A percentile compares a stretch with the other conserved stretches of the same genome.
Evolutionary conservation across 176 grass and related monocot species (phyloP).

Genomic region (Ananas comosus): DNA sequence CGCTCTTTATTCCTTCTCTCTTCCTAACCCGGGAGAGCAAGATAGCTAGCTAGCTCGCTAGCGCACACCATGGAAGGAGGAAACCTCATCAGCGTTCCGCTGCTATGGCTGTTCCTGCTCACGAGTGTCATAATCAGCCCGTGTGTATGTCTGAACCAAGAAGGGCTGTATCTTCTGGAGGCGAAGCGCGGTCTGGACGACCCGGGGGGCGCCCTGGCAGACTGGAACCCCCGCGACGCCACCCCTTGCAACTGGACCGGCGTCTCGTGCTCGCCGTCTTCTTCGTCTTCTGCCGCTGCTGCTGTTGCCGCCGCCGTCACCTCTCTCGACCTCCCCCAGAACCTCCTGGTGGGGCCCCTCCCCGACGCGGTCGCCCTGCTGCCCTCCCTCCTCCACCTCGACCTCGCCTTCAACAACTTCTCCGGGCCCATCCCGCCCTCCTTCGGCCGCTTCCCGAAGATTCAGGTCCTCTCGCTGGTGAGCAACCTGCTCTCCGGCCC

Average conservation of each 20-base stretch:
- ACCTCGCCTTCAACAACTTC: slow-evolving; percentile 62
- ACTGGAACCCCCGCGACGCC: slow-evolving; percentile 39
- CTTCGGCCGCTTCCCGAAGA: slow-evolving; percentile 39
- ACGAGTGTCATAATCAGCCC: background rate
- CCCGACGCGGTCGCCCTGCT: slow-evolving; percentile 42
- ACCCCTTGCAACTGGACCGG: slow-evolving; percentile 68
- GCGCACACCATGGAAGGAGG: background rate
- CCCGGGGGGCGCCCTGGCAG: background rate
- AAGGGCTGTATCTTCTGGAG: slow-evolving; percentile 41
- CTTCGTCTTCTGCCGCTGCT: background rate
- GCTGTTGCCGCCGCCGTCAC: too few species aligned
- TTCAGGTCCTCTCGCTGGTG: slow-evolving; percentile 47
- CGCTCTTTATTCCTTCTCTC: too few species aligned
- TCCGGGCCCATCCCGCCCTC: slow-evolving; percentile 55
- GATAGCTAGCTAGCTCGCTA: too few species aligned
- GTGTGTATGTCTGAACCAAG: slow-evolving; percentile 28
- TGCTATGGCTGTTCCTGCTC: slow-evolving; percentile 9
- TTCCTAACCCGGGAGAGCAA: too few species aligned
- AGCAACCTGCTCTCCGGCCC: slow-evolving; percentile 54
- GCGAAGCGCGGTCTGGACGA: slow-evolving; percentile 49
- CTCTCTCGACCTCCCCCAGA: slow-evolving; percentile 28
- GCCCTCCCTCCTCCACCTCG: slow-evolving; percentile 46
- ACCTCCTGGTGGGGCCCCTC: slow-evolving; percentile 52
- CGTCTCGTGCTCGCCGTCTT: slow-evolving; percentile 24
- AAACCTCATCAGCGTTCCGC: background rate